Conservation (phyloP, 306 rosid genomes). For the Datisca glomerata region DNA sequence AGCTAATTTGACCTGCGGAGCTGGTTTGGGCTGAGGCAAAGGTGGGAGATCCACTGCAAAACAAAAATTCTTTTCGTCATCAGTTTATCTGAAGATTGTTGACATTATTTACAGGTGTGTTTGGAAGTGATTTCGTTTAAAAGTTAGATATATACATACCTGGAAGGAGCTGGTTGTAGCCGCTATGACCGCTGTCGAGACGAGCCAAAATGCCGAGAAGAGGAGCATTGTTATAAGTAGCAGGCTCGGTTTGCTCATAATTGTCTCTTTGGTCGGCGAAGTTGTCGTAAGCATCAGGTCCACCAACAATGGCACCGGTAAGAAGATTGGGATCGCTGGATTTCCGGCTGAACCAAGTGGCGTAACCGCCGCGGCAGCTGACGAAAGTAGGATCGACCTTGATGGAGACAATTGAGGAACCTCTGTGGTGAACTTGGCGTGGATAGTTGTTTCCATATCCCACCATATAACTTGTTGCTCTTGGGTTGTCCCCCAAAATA, state of each 20-base stretch:
- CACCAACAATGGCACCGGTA: slow-evolving; percentile 86
- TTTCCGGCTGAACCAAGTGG: slow-evolving; percentile 77
- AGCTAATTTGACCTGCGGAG: slow-evolving; percentile 34
- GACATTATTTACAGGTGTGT: neutral
- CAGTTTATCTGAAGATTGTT: neutral
- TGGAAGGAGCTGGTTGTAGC: slow-evolving; percentile 82
- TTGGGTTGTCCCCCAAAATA: slow-evolving; percentile 92
- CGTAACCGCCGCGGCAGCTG: slow-evolving; percentile 84
- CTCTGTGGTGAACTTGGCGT: slow-evolving; percentile 85
- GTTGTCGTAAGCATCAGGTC: slow-evolving; percentile 97
- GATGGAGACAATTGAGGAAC: slow-evolving; percentile 79
- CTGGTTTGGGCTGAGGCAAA: slow-evolving; percentile 31
- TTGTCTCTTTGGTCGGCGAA: slow-evolving; percentile 93
- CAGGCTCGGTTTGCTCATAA: slow-evolving; percentile 96
- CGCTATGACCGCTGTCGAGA: slow-evolving; percentile 47
- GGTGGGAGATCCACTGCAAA: slow-evolving; percentile 46
- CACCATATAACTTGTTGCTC: slow-evolving; percentile 96
- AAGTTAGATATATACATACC: too few species aligned
- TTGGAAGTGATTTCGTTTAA: too few species aligned
- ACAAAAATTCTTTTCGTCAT: slow-evolving; percentile 5
- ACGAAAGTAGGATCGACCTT: slow-evolving; percentile 70
- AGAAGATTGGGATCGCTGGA: slow-evolving; percentile 73
- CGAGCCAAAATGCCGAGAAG: slow-evolving; percentile 79
- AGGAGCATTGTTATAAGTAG: slow-evolving; percentile 99
- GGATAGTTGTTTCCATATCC: slow-evolving; percentile 95